Base-by-base conservation (phyloP, 352 stramenopile species). In the Pythium dissimile region DNA sequence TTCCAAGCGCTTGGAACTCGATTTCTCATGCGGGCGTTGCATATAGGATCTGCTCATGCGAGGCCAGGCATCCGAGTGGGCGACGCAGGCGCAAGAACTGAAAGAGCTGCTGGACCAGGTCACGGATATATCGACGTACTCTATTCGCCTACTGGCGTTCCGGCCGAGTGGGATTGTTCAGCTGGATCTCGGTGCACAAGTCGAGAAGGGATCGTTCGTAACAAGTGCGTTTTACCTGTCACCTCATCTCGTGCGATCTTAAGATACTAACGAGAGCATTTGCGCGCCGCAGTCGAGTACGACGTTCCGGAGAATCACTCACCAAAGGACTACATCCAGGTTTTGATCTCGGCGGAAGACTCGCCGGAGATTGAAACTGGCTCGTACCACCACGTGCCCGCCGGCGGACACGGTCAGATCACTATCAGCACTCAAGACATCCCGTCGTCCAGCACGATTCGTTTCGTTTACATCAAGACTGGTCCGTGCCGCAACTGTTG, bases 381-480 rank as follows among this genome's bases (percentile, higher is more conserved):
- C 0, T 86, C 82, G 13, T 88, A 89, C 56, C 81, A 94, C 46
- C 81, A 84, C 32, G 81, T 94, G 0, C 84, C 82, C 4, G 49
- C 62, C 1, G 82, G 80, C 11, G 67, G 68, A 12, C 77, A 86
- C 26, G 80, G 84, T 1, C 81, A 89, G 32, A 76, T 92, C 21
- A 89, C 80, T 13, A 89, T 94, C 42, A 91, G 72, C 48, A 90
- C 81, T 0, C 73, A 92, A 55, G 78, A 86, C 9, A 78, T 91
- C 10, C 60, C 72, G 18, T 77, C 78, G 1, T 73, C 73, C 0
- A 89, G 77, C 56, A 90, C 72, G 0, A 79, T 92, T 43, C 84
- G 81, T 6, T 94, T 92, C 31, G 82, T 94, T 21, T 94, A 94
- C 67, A 75, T 94, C 23, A 91, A 94, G 50, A 84, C 77, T 49